These are phyloP conservation scores for Hymenoscyphus fraxineus DNA, from an alignment of 2,329 filamentous ascomycete species.

Conservation along the genomic window DNA sequence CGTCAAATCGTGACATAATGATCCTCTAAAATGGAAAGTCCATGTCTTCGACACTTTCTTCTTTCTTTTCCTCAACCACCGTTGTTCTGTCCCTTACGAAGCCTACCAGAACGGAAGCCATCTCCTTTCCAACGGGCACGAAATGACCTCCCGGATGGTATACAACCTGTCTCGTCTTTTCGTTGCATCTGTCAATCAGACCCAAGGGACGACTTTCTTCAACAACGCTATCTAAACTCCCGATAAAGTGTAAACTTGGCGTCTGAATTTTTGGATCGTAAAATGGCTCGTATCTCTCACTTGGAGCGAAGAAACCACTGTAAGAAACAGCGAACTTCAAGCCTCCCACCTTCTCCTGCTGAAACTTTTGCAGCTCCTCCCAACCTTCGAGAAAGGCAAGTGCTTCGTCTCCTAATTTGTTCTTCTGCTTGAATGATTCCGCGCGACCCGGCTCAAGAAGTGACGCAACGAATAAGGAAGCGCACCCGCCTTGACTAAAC, in stretches of 20 bases:
- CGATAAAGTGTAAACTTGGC: slow-evolving; percentile 76
- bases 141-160: slow-evolving; percentile 85
- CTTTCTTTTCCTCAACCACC: slow-evolving; percentile 47
- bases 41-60: slow-evolving; percentile 64
- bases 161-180: slow-evolving; percentile 45
- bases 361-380: slow-evolving; percentile 26
- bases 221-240: slow-evolving; percentile 82
- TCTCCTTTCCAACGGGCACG: slow-evolving; percentile 78
- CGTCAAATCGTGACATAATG: background rate
- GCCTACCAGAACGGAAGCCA: slow-evolving; percentile 68
- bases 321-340: slow-evolving; percentile 73
- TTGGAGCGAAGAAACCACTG: slow-evolving; percentile 68
- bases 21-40: slow-evolving; percentile 56
- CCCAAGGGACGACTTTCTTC: slow-evolving; percentile 68
- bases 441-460: slow-evolving; percentile 58
- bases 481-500: slow-evolving; percentile 75
- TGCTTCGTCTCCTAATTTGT: slow-evolving; percentile 32
- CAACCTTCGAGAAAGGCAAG: slow-evolving; percentile 48
- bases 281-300: slow-evolving; percentile 60
- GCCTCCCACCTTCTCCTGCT: slow-evolving; percentile 39
- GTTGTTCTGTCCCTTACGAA: slow-evolving; percentile 56
- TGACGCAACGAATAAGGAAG: slow-evolving; percentile 68
- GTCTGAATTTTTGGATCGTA: slow-evolving; percentile 75
- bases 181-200: slow-evolving; percentile 62
- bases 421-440: slow-evolving; percentile 43